Evolutionary conservation across 139 green algal species (phyloP), one percentile per base, ranked within the genome.

Genomic region (Penium margaritaceum): DNA sequence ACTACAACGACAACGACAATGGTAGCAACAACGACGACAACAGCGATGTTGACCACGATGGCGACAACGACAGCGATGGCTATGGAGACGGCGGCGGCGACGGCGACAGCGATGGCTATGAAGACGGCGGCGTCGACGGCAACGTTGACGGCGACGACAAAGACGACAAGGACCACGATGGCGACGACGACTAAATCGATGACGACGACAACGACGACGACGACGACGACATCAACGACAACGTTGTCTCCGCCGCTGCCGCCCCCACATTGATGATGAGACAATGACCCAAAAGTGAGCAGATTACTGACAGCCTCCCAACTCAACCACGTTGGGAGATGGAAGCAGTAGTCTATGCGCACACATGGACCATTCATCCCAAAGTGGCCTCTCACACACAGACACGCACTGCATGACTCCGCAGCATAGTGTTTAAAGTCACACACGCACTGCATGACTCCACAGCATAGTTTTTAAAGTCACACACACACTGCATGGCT

Each of bases 1-100:
- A 65, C 55, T 24, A 65, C 55, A 65, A 14, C 55, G 14, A 14
- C 55, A 65, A 65, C 55, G 14, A 14, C 55, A 65, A 14, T 14
- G 14, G 14, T 14, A 65, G 32, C 55, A 65, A 14, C 55, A 65
- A 65, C 55, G 14, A 14, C 55, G 14, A 14, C 55, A 37, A 65
- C 55, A 65, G 55, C 55, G 14, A 14, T 14, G 14, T 9, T 14
- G 14, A 14, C 55, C 9, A 14, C 55, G 14, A 65, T 14, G 14
- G 32, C 55, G 14, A 14, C 55, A 37, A 37, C 30, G 14, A 12
- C 30, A 65, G 32, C 55, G 14, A 65, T 14, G 14, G 32, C 55
- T 24, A 14, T 14, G 14, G 14, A 9, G 14, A 14, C 55, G 14
- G 30, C 55, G 14, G 32, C 55, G 14, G 32, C 55, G 14, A 14